phyloP scores from a whole-genome alignment of 2,329 filamentous ascomycete genomes.

The Didymella keratinophila region DNA sequence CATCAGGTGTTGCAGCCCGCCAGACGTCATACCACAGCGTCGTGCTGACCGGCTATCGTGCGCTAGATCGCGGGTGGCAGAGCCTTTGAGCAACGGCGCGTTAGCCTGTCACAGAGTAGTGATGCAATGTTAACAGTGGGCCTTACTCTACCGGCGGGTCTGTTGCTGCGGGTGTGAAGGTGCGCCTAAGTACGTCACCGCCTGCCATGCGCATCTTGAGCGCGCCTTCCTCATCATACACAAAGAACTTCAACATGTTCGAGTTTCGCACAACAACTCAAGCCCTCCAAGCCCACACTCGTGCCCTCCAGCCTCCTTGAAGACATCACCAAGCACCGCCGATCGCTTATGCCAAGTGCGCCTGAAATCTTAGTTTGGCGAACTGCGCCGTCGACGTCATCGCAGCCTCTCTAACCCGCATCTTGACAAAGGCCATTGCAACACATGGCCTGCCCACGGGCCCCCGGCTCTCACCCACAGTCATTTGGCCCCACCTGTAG shows the following conservation, averaged over 20 bases:
- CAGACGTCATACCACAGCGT: slow-evolving; percentile 20
- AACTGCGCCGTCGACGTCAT: slow-evolving; percentile 15
- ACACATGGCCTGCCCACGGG: slow-evolving; percentile 11
- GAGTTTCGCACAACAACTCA: slow-evolving; percentile 4
- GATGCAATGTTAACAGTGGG: slow-evolving; percentile 17
- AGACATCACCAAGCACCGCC: slow-evolving; percentile 15
- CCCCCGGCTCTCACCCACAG: slow-evolving; percentile 18
- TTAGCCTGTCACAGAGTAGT: slow-evolving; percentile 17
- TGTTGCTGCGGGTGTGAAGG: background rate
- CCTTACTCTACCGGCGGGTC: slow-evolving; percentile 1
- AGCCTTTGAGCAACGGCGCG: slow-evolving; percentile 2
- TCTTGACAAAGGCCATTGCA: background rate
- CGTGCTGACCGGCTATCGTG: slow-evolving; percentile 6
- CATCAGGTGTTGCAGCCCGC: slow-evolving; percentile 6
- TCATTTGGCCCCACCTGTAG: too few species aligned
- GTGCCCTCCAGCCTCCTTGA: slow-evolving; percentile 6
- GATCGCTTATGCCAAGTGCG: slow-evolving; percentile 19
- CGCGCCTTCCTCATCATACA: background rate
- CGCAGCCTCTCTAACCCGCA: background rate
- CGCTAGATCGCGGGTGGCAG: slow-evolving; percentile 5
- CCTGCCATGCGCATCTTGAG: background rate
- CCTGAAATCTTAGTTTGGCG: slow-evolving; percentile 15
- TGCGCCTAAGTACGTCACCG: slow-evolving; percentile 4
- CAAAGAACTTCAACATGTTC: background rate
- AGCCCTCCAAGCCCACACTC: background rate